Evolutionary conservation across 306 rosid species (phyloP).

Genomic region (Alnus glutinosa): DNA sequence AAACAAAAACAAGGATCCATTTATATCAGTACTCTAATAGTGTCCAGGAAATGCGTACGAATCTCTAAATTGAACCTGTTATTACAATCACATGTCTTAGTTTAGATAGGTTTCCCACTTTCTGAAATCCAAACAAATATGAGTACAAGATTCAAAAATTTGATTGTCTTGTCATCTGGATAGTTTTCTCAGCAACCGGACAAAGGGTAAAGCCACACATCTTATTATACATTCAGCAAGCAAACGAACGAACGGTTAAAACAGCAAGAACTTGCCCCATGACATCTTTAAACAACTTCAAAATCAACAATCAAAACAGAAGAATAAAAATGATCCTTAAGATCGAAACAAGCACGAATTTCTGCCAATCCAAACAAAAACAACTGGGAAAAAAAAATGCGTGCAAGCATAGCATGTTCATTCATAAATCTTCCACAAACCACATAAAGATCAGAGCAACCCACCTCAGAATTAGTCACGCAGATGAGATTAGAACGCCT

Average conservation of each 20-base stretch:
- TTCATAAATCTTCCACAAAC: not conserved
- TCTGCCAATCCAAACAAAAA: not conserved
- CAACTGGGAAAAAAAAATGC: not conserved
- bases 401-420: not conserved
- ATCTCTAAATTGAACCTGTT: not conserved
- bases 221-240: not conserved
- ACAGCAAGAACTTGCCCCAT: not conserved
- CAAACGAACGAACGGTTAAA: not conserved
- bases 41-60: not conserved
- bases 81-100: not conserved
- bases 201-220: not conserved
- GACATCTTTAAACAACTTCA: not conserved
- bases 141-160: not conserved
- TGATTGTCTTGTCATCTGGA: not conserved
- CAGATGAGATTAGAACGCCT: not conserved
- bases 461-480: slow-evolving; percentile 1
- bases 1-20: not conserved
- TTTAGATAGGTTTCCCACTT: not conserved
- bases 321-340: not conserved
- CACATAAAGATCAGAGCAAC: slow-evolving; percentile 5
- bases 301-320: not conserved
- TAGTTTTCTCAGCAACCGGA: not conserved
- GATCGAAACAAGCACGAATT: slow-evolving; percentile 1
- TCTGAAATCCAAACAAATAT: not conserved
- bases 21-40: not conserved